Percentiles rank a stretch among this genome's conserved stretches.
These are phyloP conservation scores for Allomyces arbusculus DNA, from an alignment of 192 early-diverging fungal species.

Conservation along the genomic window DNA sequence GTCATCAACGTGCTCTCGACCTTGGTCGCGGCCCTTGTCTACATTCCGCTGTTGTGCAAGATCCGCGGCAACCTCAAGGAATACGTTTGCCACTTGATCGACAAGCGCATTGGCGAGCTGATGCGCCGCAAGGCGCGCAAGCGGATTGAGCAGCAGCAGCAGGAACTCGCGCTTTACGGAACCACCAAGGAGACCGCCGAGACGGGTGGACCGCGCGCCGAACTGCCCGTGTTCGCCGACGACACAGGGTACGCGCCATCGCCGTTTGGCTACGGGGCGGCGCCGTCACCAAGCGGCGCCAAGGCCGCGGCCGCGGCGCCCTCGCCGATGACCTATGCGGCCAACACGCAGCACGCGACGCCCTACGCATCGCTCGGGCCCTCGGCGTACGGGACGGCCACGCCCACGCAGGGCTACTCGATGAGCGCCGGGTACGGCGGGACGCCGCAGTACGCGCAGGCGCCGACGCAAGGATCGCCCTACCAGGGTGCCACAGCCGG, in stretches of 20 bases:
- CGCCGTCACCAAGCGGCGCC: background rate
- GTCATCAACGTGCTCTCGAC: conserved; percentile 27
- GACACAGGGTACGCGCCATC: background rate
- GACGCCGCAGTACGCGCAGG: too few species aligned
- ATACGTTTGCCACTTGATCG: conserved; percentile 70
- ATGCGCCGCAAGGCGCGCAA: conserved; percentile 27
- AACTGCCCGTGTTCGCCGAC: background rate
- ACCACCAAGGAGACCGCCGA: background rate
- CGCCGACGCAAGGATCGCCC: too few species aligned
- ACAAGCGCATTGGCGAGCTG: conserved; percentile 54
- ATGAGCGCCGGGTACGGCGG: too few species aligned
- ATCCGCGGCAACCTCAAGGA: conserved; percentile 77
- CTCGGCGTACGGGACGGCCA: too few species aligned
- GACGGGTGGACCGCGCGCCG: background rate
- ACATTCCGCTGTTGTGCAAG: conserved; percentile 54
- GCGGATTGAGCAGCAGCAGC: conserved; percentile 12
- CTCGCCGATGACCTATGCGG: too few species aligned
- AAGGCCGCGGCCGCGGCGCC: background rate
- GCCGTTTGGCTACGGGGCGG: background rate
- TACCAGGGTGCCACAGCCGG: too few species aligned
- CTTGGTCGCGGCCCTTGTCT: conserved; percentile 38
- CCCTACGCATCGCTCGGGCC: too few species aligned
- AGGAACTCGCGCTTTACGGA: background rate
- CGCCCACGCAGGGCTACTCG: too few species aligned
- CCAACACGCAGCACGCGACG: too few species aligned